Evolutionary conservation across 371 early-diverging fungal genomes (phyloP), one percentile per base, ranked within the genome.

Genomic region (Phascolomyces articulosus): DNA sequence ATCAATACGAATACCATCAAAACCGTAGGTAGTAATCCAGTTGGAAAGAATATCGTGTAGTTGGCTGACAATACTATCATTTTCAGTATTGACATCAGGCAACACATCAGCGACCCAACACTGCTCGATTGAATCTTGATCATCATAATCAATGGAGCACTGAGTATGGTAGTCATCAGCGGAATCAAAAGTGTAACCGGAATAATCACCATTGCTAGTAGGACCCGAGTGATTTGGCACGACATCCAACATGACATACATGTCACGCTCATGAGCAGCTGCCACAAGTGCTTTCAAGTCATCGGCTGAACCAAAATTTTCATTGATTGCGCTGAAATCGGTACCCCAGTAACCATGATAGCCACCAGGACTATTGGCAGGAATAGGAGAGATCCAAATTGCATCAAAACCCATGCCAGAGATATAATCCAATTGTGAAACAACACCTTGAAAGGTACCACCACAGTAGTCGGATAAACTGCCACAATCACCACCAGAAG

Each of bases 1-100:
- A 59, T 83, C 82, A 21, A 83, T 75, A 34, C 84, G 72, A 40
- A 83, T 67, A 18, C 77, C 83, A 61, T 83, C 82, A 59, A 81
- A 74, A 23, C 61, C 67, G 59, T 72, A 80, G 29, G 66, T 66
- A 13, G 60, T 62, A 7, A 67, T 64, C 64, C 73, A 65, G 26
- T 65, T 68, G 8, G 38, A 40, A n/a, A 83, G 65, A 62, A 74
- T 71, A 13, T 66, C 64, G 49, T 78, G 40, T 27, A 79, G 64
- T 4, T 29, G 58, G 60, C 40, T 34, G 9, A 73, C 69, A 23
- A 72, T 65, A 27, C 40, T 40, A 21, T 49, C 56, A 54, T 77
- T 66, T 61, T 82, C 82, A 3, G 79, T 83, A 60, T 83, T 64
- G 40, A 81, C 58, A 63, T 83, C 82, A 13, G 75, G 77, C 18